Conservation (phyloP, 441 rosid species). For the Hypseocharis bilobata region DNA sequence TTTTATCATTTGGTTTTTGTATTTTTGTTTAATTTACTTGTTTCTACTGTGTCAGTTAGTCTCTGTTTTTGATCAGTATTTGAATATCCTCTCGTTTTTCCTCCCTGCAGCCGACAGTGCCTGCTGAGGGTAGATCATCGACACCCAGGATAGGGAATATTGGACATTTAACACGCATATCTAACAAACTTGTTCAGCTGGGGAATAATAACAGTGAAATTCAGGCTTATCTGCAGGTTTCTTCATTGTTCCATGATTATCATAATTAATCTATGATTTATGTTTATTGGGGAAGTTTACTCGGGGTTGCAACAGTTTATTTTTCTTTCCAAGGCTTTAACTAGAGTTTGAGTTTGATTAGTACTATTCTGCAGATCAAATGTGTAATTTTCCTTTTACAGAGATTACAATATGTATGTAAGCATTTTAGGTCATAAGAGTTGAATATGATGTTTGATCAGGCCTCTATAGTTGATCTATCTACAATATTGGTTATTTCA, state of each 20-base stretch:
- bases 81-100: constrained; percentile 12
- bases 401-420: background rate
- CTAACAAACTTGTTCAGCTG: constrained; percentile 76
- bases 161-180: constrained; percentile 79
- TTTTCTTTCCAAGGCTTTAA: background rate
- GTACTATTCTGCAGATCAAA: background rate
- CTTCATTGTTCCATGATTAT: constrained; percentile 5
- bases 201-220: constrained; percentile 52
- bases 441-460: background rate
- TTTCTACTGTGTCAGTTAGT: background rate
- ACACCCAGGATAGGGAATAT: constrained; percentile 66
- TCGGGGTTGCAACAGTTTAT: background rate
- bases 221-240: constrained; percentile 68
- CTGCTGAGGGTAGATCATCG: constrained; percentile 55
- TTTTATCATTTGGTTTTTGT: background rate
- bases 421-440: background rate
- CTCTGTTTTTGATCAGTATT: constrained; percentile 6
- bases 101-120: constrained; percentile 59
- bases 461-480: background rate
- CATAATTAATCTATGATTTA: background rate
- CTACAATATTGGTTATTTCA: background rate
- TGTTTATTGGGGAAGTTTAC: background rate
- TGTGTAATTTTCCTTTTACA: background rate
- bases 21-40: background rate
- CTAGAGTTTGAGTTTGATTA: background rate